phyloP scores from a whole-genome alignment of 495 filamentous ascomycete species.

The Xylaria cubensis region DNA sequence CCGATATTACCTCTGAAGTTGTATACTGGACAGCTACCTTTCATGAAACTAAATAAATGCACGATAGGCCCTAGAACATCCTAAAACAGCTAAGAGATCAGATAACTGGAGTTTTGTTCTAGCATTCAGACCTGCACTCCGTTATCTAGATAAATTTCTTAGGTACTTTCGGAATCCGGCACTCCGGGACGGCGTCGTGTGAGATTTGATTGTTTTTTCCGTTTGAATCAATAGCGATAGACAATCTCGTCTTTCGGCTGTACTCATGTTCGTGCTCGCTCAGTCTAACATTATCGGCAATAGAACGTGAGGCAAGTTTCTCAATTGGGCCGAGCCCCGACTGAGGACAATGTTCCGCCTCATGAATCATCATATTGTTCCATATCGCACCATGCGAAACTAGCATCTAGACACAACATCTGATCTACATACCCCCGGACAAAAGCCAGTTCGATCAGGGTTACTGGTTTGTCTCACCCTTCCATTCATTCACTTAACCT shows the following conservation, averaged over 20 bases:
- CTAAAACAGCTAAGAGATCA: background rate
- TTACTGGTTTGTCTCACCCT: constrained; percentile 7
- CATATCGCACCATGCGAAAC: background rate
- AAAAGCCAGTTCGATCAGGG: background rate
- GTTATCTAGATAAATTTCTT: background rate
- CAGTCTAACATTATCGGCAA: background rate
- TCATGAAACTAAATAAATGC: background rate
- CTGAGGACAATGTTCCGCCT: constrained; percentile 8
- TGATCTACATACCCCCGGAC: constrained; percentile 4
- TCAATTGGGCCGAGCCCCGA: constrained; percentile 12
- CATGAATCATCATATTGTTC: background rate
- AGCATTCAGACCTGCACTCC: background rate
- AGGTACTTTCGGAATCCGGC: background rate
- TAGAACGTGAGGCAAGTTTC: constrained; percentile 4
- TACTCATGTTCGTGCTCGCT: background rate
- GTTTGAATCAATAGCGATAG: background rate
- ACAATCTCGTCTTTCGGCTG: background rate
- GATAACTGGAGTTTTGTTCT: background rate
- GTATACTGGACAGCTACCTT: too few relatives aligned
- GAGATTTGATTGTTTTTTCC: background rate
- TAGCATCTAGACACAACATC: background rate
- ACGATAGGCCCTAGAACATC: background rate
- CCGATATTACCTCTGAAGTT: background rate
- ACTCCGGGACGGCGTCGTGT: background rate
- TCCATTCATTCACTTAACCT: background rate